phyloP scores from a whole-genome alignment of 2,329 filamentous ascomycete genomes.

The Microascus cirrosus region DNA sequence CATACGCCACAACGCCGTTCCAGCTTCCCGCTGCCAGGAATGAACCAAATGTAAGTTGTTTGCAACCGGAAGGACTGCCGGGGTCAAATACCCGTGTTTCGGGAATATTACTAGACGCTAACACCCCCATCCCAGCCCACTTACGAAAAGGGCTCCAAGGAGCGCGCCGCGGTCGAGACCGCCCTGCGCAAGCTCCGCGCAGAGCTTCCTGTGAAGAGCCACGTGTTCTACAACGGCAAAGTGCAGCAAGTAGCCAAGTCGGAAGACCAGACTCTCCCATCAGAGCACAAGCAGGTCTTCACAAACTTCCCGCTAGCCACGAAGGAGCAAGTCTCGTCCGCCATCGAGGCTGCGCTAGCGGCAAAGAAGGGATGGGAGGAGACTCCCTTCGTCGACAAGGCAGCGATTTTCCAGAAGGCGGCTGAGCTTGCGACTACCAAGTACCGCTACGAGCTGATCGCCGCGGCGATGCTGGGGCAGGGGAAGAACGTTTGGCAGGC shows the following conservation, averaged over 20 bases:
- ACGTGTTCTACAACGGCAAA: constrained; percentile 19
- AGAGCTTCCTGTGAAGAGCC: constrained; percentile 17
- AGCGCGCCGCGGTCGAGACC: constrained; percentile 17
- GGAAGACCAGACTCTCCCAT: constrained; percentile 19
- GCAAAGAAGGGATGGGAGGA: constrained; percentile 20
- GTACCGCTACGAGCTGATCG: constrained; percentile 19
- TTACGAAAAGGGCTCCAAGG: constrained; percentile 17
- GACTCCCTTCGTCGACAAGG: constrained; percentile 21
- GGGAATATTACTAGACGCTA: not conserved
- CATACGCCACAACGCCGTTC: constrained; percentile 17
- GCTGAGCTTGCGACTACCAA: constrained; percentile 17
- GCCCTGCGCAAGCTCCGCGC: constrained; percentile 17
- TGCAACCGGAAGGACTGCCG: not conserved
- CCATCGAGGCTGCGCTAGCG: constrained; percentile 15
- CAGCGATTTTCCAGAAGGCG: constrained; percentile 21
- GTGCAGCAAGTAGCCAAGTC: constrained; percentile 14
- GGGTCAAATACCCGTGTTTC: not conserved
- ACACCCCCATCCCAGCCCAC: constrained; percentile 11
- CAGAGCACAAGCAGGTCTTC: constrained; percentile 20
- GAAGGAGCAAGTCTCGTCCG: constrained; percentile 17
- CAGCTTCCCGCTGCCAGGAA: constrained; percentile 18
- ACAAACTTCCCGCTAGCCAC: constrained; percentile 21
- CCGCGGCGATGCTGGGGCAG: constrained; percentile 27
- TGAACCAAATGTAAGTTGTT: constrained; percentile 18
- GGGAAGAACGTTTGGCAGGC: constrained; percentile 28